Evolutionary conservation across 1,139 yeast genomes (phyloP).

Genomic region (Maudiozyma humilis): DNA sequence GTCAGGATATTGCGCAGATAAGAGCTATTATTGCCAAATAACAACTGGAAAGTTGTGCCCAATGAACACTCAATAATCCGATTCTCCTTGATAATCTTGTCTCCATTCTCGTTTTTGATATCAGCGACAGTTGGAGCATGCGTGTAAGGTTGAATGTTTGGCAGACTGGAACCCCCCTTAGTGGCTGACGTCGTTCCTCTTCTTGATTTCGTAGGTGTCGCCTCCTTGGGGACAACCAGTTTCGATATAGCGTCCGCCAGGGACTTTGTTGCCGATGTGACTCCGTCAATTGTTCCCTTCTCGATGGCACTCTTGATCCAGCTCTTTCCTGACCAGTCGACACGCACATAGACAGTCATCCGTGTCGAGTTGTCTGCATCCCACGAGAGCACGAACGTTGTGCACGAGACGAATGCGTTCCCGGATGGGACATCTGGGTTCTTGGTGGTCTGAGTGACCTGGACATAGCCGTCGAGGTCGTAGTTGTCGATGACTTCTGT

Average conservation of each 20-base stretch:
- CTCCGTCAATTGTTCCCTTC: conserved; percentile 58
- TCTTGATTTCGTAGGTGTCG: conserved; percentile 16
- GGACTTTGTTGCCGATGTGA: conserved; percentile 45
- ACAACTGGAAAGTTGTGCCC: conserved; percentile 61
- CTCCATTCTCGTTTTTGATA: conserved; percentile 49
- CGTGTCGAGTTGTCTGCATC: conserved; percentile 60
- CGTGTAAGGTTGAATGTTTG: conserved; percentile 45
- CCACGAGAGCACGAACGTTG: conserved; percentile 57
- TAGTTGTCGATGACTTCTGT: conserved; percentile 58
- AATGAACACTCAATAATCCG: conserved; percentile 57
- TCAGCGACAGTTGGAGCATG: conserved; percentile 48
- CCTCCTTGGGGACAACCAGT: no score
- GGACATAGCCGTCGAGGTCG: conserved; percentile 49
- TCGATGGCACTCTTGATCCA: conserved; percentile 48
- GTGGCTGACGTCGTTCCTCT: no score
- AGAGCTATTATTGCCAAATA: conserved; percentile 67
- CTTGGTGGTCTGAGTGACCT: conserved; percentile 58
- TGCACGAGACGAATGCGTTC: conserved; percentile 61
- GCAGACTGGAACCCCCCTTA: conserved; percentile 26
- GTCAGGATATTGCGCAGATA: conserved; percentile 49
- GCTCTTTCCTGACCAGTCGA: conserved; percentile 68
- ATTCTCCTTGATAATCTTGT: conserved; percentile 54
- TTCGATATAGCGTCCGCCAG: no score
- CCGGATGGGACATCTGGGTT: conserved; percentile 98
- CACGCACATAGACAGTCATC: conserved; percentile 53